Percentiles rank a stretch among this genome's conserved stretches.
These are phyloP conservation scores for Trichoderma gracile DNA, from an alignment of 2,329 filamentous ascomycete species.

Conservation along the genomic window DNA sequence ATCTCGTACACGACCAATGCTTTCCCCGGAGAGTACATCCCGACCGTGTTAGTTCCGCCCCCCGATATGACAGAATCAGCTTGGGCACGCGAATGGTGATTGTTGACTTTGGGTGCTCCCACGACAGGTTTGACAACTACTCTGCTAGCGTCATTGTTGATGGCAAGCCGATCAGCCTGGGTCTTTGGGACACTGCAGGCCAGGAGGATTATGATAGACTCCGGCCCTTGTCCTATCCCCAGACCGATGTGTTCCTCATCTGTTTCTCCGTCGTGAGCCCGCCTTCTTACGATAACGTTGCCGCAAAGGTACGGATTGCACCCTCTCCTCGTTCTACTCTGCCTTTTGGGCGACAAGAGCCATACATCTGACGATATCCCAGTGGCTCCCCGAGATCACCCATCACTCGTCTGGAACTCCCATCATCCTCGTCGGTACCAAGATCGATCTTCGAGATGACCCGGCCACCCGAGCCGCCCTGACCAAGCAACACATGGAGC, in stretches of 20 bases:
- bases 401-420: constrained; percentile 94
- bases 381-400: constrained; percentile 98
- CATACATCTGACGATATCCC: constrained; percentile 27
- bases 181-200: constrained; percentile 96
- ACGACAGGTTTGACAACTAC: constrained; percentile 90
- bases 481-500: constrained; percentile 90
- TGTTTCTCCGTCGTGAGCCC: constrained; percentile 99
- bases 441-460: constrained; percentile 93
- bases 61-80: not conserved
- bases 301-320: constrained; percentile 74
- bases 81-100: constrained; percentile 19
- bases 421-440: constrained; percentile 95
- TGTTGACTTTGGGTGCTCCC: constrained; percentile 28
- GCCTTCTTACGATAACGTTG: constrained; percentile 97
- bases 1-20: constrained; percentile 99
- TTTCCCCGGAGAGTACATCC: constrained; percentile 99
- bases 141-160: constrained; percentile 99
- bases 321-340: not conserved
- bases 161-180: constrained; percentile 94
- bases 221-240: constrained; percentile 92
- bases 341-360: not conserved
- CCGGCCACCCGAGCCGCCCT: constrained; percentile 77
- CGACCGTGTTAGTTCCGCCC: constrained; percentile 76
- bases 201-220: constrained; percentile 98
- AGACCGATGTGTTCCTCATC: constrained; percentile 97